phyloP scores from a whole-genome alignment of 345 rosid genomes.

The Microthlaspi erraticum region DNA sequence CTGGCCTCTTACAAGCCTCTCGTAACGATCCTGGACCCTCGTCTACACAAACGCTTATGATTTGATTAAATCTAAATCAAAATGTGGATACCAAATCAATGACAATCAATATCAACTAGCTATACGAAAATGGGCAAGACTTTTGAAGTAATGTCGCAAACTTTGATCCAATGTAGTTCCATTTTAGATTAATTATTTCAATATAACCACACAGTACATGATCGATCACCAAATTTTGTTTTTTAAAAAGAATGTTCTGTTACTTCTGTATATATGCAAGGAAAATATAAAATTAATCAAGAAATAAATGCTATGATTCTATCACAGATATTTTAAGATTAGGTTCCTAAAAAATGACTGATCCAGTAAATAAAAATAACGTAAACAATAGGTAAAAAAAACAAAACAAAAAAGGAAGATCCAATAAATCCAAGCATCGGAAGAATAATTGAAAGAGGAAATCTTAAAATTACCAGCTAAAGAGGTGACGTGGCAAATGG shows the following conservation, averaged over 20 bases:
- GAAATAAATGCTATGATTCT: neutral
- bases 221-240: neutral
- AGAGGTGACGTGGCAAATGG: slow-evolving; percentile 67
- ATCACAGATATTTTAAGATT: neutral
- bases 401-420: neutral
- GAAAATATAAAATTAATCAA: neutral
- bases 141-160: neutral
- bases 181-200: neutral
- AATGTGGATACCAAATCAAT: neutral
- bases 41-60: slow-evolving; percentile 53
- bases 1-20: slow-evolving; percentile 73
- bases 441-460: neutral
- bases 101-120: neutral
- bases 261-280: neutral
- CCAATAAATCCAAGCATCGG: neutral
- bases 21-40: slow-evolving; percentile 92
- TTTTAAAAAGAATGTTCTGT: neutral
- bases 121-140: neutral
- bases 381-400: neutral
- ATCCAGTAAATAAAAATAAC: neutral
- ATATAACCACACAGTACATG: neutral
- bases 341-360: neutral
- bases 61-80: no score
- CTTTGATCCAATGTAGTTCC: neutral
- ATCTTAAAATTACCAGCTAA: slow-evolving; percentile 56